Conservation (phyloP, 495 filamentous ascomycete species). For the Parachaetomium inaequale region DNA sequence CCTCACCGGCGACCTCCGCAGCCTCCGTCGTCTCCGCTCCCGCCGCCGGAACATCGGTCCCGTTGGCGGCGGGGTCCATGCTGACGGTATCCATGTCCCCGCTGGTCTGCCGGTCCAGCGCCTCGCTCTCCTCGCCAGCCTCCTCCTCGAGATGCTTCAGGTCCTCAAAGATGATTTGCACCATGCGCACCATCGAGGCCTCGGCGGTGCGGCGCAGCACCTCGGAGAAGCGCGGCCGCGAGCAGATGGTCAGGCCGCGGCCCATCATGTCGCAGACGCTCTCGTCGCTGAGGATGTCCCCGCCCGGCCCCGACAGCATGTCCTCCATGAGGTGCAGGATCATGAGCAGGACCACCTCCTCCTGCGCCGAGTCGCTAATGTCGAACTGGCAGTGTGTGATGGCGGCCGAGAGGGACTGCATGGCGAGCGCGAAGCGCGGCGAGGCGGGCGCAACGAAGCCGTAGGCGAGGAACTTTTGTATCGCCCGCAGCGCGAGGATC, state of each 20-base stretch:
- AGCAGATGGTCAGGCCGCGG: constrained; percentile 95
- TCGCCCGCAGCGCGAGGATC: constrained; percentile 87
- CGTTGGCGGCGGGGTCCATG: constrained; percentile 86
- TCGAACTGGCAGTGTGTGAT: constrained; percentile 98
- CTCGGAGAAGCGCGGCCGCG: constrained; percentile 85
- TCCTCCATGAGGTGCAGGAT: constrained; percentile 98
- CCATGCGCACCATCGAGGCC: constrained; percentile 98
- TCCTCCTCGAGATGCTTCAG: constrained; percentile 80
- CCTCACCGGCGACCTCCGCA: constrained; percentile 24
- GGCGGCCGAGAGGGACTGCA: constrained; percentile 91
- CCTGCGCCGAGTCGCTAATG: constrained; percentile 87
- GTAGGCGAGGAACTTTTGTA: constrained; percentile 96
- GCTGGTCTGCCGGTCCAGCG: constrained; percentile 58
- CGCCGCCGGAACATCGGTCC: constrained; percentile 46
- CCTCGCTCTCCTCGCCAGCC: constrained; percentile 55
- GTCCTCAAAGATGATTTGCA: constrained; percentile 92
- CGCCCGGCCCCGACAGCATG: constrained; percentile 90
- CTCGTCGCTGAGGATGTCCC: constrained; percentile 87
- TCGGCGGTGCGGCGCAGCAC: constrained; percentile 87
- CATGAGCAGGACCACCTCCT: constrained; percentile 89
- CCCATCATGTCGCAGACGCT: constrained; percentile 99
- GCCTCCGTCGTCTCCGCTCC: constrained; percentile 22
- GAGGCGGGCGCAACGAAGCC: constrained; percentile 80
- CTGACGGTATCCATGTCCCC: constrained; percentile 70
- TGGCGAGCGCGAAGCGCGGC: constrained; percentile 79